Base-by-base conservation (phyloP, 2,329 filamentous ascomycete genomes). In the Trichoderma koningiopsis region DNA sequence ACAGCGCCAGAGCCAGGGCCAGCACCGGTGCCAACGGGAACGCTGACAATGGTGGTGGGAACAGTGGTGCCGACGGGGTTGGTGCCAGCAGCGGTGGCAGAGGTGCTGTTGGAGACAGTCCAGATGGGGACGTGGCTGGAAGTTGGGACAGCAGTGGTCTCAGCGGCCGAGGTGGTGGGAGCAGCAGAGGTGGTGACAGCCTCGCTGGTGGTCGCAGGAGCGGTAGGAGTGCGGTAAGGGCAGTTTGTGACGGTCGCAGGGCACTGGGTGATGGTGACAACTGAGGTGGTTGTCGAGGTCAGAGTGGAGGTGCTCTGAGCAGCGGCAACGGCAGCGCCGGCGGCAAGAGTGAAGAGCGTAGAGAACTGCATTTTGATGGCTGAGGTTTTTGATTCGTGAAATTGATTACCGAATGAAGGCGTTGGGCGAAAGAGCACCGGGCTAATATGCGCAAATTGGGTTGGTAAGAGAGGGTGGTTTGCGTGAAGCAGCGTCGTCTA, bases 181-280 rank as follows among this genome's bases (percentile, higher is more conserved):
- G 74, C 75, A 65, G 75, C 71, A 60, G 37, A 24, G 59, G 80
- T 58, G 24, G 64, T 52, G 58, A 69, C 40, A 29, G 43, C 57
- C 64, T 43, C 68, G 24, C 71, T 64, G 37, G 73, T 72, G n/a
- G 71, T 69, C 69, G 70, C 70, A 47, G 70, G 66, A n/a, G 56
- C 37, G 56, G 72, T 70, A 53, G 74, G 73, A 72, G 71, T 76
- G 72, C 73, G 76, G 70, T 76, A 75, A 67, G 83, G 82, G 81
- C 83, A 85, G 76, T 83, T 78, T 71, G 79, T 77, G 71, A 80
- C 77, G 13, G 77, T 78, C 55, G 82, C 80, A 75, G 81, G 79
- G 80, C 84, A 85, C 74, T 78, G 73, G 69, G 84, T 86, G 75
- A 86, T 78, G 75, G 83, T 86, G 72, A 82, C 69, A 62, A 80